A percentile compares a stretch with the other conserved stretches of the same genome.
These are phyloP conservation scores for Cercophora samala DNA, from an alignment of 495 filamentous ascomycete genomes.

Conservation along the genomic window DNA sequence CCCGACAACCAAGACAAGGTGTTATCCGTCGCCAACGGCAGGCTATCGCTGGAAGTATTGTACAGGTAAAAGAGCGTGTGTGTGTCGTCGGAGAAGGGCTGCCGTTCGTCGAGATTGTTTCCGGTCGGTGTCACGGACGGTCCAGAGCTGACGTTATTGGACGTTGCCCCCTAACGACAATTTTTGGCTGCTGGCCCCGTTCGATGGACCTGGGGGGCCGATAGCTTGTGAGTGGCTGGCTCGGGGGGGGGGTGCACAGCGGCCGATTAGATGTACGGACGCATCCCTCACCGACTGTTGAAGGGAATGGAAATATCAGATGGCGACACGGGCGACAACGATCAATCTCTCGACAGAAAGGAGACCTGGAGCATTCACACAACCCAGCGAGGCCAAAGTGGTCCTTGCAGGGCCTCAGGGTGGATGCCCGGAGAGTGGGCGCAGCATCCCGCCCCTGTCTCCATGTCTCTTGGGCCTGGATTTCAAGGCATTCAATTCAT, in stretches of 20 bases:
- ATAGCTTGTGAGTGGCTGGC: background rate
- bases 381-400: background rate
- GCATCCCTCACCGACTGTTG: constrained; percentile 2
- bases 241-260: background rate
- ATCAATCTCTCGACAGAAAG: background rate
- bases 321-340: background rate
- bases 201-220: background rate
- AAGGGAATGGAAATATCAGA: background rate
- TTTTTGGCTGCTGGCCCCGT: constrained; percentile 14
- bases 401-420: background rate
- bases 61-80: background rate
- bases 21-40: background rate
- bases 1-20: background rate
- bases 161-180: constrained; percentile 22
- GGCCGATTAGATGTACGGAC: constrained; percentile 2
- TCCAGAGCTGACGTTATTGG: constrained; percentile 32
- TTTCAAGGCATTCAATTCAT: background rate
- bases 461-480: background rate
- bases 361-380: background rate
- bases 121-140: constrained; percentile 23
- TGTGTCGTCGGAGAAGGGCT: constrained; percentile 7
- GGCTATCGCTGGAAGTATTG: background rate
- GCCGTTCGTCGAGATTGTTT: constrained; percentile 12
- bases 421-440: background rate
- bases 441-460: background rate